Percentiles rank a stretch among this genome's conserved stretches.
These are phyloP conservation scores for Scalesia atractyloides DNA, from an alignment of 129 eudicot genomes.

Conservation along the genomic window DNA sequence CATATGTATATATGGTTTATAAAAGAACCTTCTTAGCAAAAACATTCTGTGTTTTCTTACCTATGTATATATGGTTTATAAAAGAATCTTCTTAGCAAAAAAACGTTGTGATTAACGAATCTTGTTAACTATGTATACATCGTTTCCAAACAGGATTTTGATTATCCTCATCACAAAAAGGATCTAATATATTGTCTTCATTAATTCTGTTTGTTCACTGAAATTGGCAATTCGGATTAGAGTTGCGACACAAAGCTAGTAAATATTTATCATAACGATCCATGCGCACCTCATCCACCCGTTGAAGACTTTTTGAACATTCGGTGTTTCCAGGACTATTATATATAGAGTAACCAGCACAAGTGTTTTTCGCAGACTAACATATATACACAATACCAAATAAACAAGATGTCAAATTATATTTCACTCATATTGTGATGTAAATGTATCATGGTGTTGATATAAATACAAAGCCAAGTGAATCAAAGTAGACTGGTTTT, in stretches of 20 bases:
- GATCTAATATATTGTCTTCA: constrained; percentile 23
- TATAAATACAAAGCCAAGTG: no score
- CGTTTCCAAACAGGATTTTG: constrained; percentile 22
- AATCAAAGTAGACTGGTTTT: no score
- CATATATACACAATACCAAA: not conserved
- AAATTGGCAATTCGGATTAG: not conserved
- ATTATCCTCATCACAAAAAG: constrained; percentile 20
- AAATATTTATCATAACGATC: not conserved
- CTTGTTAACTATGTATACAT: no score
- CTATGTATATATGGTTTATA: not conserved
- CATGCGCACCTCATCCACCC: constrained; percentile 27
- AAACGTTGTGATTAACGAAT: not conserved
- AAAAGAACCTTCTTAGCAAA: not conserved
- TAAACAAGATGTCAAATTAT: not conserved
- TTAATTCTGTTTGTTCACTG: constrained; percentile 27
- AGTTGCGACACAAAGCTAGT: not conserved
- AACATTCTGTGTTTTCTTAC: not conserved
- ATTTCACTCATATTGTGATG: no score
- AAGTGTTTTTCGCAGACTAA: constrained; percentile 28
- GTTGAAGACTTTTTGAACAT: constrained; percentile 31
- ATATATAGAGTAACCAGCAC: constrained; percentile 32
- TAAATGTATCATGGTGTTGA: no score
- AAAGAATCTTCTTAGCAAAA: not conserved
- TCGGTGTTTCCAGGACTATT: constrained; percentile 6
- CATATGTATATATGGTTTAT: not conserved